Conservation (phyloP, 1,139 yeast genomes). For the Geotrichum histeridarum region DNA sequence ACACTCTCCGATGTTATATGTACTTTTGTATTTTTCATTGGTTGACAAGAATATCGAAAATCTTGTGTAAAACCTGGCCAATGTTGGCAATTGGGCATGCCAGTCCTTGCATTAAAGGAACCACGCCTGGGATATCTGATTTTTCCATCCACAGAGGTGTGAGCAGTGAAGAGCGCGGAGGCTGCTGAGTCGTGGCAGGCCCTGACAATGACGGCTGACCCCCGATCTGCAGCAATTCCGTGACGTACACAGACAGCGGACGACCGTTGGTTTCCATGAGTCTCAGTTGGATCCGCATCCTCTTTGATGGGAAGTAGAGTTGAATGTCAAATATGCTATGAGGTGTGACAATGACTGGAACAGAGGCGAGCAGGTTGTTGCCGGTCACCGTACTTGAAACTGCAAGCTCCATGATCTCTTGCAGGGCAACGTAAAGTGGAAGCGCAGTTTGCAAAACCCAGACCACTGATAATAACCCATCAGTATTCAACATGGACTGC, state of each 20-base stretch:
- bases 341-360: slow-evolving; percentile 18
- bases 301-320: slow-evolving; percentile 9
- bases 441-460: slow-evolving; percentile 30
- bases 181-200: slow-evolving; percentile 1
- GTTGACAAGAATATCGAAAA: slow-evolving; percentile 14
- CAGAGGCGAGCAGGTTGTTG: slow-evolving; percentile 16
- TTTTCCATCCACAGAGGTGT: slow-evolving; percentile 21
- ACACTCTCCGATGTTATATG: background rate
- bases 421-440: slow-evolving; percentile 29
- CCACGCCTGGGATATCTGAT: slow-evolving; percentile 23
- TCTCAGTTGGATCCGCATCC: slow-evolving; percentile 11
- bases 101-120: slow-evolving; percentile 31
- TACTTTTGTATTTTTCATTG: background rate
- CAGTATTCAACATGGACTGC: slow-evolving; percentile 25
- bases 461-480: slow-evolving; percentile 31
- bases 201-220: slow-evolving; percentile 5
- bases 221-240: slow-evolving; percentile 11
- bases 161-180: slow-evolving; percentile 1
- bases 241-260: slow-evolving; percentile 16
- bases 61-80: slow-evolving; percentile 20
- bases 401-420: slow-evolving; percentile 14
- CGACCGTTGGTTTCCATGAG: slow-evolving; percentile 18
- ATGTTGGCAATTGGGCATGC: slow-evolving; percentile 27
- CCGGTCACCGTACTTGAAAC: background rate
- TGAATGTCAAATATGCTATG: slow-evolving; percentile 15